These are phyloP conservation scores for Yamadazyma conglobata DNA, from an alignment of 1,139 yeast species.

Conservation along the genomic window DNA sequence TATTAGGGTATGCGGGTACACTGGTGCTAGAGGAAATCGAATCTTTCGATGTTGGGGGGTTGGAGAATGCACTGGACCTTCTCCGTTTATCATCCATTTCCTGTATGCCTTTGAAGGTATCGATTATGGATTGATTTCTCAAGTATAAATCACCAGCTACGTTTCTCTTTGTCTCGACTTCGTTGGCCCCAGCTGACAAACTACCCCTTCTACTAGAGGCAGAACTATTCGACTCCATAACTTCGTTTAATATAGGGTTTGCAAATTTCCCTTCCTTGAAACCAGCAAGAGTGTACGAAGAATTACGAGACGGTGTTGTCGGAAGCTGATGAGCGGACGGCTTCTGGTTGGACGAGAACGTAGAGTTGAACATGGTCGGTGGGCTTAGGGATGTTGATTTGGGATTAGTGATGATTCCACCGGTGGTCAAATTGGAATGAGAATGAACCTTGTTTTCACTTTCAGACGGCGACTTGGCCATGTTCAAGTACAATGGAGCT, in stretches of 20 bases:
- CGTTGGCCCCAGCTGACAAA: conserved; percentile 31
- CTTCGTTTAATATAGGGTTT: conserved; percentile 31
- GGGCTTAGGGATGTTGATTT: too few relatives aligned
- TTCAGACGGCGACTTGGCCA: conserved; percentile 9
- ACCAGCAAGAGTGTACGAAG: conserved; percentile 31
- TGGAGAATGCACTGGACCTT: conserved; percentile 34
- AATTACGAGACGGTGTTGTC: conserved; percentile 11
- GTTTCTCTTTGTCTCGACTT: conserved; percentile 48
- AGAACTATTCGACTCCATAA: conserved; percentile 27
- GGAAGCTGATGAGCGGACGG: too few relatives aligned
- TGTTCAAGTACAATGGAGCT: conserved; percentile 13
- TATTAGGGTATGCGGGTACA: conserved; percentile 3
- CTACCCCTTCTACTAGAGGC: conserved; percentile 33
- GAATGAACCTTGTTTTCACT: conserved; percentile 13
- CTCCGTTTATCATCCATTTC: conserved; percentile 45
- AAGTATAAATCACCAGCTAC: conserved; percentile 56
- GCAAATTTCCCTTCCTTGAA: conserved; percentile 28
- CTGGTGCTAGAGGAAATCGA: conserved; percentile 16
- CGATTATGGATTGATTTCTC: conserved; percentile 47
- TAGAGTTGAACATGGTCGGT: too few relatives aligned
- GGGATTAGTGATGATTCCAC: neutral
- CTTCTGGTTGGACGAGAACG: too few relatives aligned
- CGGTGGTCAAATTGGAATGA: conserved; percentile 6
- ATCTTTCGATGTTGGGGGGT: conserved; percentile 17
- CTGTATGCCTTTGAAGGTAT: conserved; percentile 48